Evolutionary conservation across 768 basidiomycete genomes (phyloP).

Genomic region (Hydnum rufescens): DNA sequence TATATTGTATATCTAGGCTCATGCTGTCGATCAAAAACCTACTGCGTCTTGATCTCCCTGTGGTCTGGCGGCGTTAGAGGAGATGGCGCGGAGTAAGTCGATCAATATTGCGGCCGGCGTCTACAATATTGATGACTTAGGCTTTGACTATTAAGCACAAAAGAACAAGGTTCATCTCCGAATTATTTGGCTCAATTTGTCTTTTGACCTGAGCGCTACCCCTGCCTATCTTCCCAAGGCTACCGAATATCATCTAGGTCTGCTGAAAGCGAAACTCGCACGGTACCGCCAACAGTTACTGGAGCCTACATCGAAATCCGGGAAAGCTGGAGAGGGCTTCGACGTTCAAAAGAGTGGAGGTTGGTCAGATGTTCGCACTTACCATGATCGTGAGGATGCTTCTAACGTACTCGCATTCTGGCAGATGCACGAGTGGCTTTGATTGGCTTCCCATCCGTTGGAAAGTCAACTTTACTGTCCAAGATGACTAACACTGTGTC

Average conservation of each 20-base stretch:
- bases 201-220: background rate
- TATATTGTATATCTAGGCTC: background rate
- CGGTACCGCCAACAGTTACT: slow-evolving; percentile 88
- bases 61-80: slow-evolving; percentile 32
- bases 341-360: slow-evolving; percentile 68
- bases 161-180: slow-evolving; percentile 63
- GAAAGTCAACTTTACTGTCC: slow-evolving; percentile 73
- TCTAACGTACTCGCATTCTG: background rate
- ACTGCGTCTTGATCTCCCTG: background rate
- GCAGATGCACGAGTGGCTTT: slow-evolving; percentile 72
- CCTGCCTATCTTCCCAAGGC: slow-evolving; percentile 29
- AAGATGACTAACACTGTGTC: slow-evolving; percentile 86
- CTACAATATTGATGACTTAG: background rate
- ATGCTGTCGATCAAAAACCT: background rate
- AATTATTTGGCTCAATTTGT: background rate
- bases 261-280: slow-evolving; percentile 86
- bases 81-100: slow-evolving; percentile 86
- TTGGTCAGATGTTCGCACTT: slow-evolving; percentile 7
- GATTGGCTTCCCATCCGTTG: slow-evolving; percentile 93
- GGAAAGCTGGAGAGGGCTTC: slow-evolving; percentile 56
- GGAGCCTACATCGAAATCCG: slow-evolving; percentile 71
- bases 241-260: slow-evolving; percentile 84
- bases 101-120: background rate
- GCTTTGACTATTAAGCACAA: slow-evolving; percentile 37
- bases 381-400: background rate